Evolutionary conservation across 345 rosid species (phyloP), one percentile per base, ranked within the genome.

Genomic region (Lumnitzera littorea): DNA sequence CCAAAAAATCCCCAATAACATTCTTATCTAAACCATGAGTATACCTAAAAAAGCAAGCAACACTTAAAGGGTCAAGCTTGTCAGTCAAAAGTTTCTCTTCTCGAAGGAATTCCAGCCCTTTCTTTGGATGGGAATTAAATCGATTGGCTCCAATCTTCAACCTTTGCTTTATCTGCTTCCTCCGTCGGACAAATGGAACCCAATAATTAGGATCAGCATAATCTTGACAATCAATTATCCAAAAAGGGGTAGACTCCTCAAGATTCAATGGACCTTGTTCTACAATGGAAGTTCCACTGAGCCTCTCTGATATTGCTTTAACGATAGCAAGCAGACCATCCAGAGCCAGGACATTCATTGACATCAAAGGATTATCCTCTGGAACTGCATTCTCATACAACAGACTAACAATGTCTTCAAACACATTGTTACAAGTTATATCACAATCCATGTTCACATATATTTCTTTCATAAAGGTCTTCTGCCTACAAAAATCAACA

Each of bases 121-220:
- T 94, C 86, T 94, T 90, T 2, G 99, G 97, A 61, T 94, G 96
- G 71, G 97, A 91, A 74, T 94, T 94, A 65, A 94, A 94, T 72
- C 91, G 99, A 83, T 94, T 96, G 64, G 97, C 99, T 65, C 99
- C 99, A 71, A 94, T 88, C 97, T 88, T 94, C 69, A 94, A 79
- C 72, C 96, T 84, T 76, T 96, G 88, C 80, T 94, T 94, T 62
- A 91, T 90, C 68, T 86, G 86, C 78, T 91, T 94, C 71, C 89
- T 88, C 72, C 91, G 73, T 3, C 91, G 89, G 62, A 84, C 95
- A 76, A 94, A 90, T 53, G 91, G 84, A 65, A 94, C 96, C 99
- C 99, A 94, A 57, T 84, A 83, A 70, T 67, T 69, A 46, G 99
- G 87, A 77, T 88, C 97, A 72, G 64, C 62, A 60, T 90, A 94